phyloP scores from a whole-genome alignment of 805 yeast genomes.

The Barnettozyma californica region DNA sequence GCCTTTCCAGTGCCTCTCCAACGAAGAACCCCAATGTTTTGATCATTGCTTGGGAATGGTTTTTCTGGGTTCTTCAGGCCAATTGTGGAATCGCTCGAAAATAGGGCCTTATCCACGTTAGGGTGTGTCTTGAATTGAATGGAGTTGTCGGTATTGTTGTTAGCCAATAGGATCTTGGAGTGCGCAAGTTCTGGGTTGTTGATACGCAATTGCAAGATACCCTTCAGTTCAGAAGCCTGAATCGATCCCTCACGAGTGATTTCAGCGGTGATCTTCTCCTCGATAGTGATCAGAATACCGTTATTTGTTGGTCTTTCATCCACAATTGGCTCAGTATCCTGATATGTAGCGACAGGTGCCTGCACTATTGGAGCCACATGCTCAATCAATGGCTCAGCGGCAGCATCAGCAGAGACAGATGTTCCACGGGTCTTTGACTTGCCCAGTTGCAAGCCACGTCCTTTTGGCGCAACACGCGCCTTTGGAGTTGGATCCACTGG shows the following conservation, averaged over 20 bases:
- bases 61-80: conserved; percentile 73
- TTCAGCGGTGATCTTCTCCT: conserved; percentile 74
- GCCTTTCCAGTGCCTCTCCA: conserved; percentile 75
- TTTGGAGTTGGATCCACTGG: conserved; percentile 20
- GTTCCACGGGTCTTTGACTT: conserved; percentile 30
- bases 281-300: conserved; percentile 73
- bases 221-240: conserved; percentile 71
- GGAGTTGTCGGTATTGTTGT: conserved; percentile 42
- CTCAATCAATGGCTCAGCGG: conserved; percentile 27
- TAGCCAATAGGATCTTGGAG: conserved; percentile 54
- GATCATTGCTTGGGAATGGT: conserved; percentile 88
- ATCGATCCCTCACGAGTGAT: conserved; percentile 81
- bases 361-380: conserved; percentile 18
- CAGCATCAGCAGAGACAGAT: conserved; percentile 13
- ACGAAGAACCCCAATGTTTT: conserved; percentile 84
- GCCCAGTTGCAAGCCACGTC: conserved; percentile 78
- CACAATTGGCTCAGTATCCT: conserved; percentile 13
- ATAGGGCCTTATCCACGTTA: conserved; percentile 77
- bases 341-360: conserved; percentile 4
- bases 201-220: conserved; percentile 84
- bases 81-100: conserved; percentile 51
- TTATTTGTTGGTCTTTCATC: conserved; percentile 43
- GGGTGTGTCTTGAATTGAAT: conserved; percentile 91
- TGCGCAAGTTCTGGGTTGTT: conserved; percentile 68
- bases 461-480: conserved; percentile 39